Conservation (phyloP, 306 rosid species). For the Canavalia ensiformis region DNA sequence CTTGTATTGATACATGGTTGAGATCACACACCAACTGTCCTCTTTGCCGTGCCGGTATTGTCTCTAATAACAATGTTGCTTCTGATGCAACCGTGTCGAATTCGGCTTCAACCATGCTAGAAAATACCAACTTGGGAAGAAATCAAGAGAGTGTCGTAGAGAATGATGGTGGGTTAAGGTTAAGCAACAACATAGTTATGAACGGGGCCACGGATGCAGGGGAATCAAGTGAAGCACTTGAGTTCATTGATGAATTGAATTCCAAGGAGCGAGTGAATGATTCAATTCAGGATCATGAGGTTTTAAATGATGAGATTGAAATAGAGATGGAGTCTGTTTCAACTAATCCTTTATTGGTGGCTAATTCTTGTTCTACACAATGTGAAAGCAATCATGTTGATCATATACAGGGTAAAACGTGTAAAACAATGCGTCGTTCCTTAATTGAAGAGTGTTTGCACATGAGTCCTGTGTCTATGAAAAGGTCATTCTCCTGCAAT, state of each 20-base stretch:
- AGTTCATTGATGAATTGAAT: conserved; percentile 34
- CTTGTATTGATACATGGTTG: conserved; percentile 79
- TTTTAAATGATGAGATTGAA: neutral
- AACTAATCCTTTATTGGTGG: neutral
- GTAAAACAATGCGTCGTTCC: conserved; percentile 47
- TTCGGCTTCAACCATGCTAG: conserved; percentile 46
- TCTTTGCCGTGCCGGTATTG: conserved; percentile 68
- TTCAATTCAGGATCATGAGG: neutral
- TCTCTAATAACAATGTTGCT: conserved; percentile 36
- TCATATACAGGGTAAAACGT: neutral
- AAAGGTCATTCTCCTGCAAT: conserved; percentile 61
- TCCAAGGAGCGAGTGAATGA: conserved; percentile 40
- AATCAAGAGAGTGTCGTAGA: conserved; percentile 55
- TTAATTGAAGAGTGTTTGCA: conserved; percentile 59
- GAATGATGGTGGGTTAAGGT: conserved; percentile 43
- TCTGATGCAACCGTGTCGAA: conserved; percentile 34
- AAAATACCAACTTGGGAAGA: conserved; percentile 28
- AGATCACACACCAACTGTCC: conserved; percentile 82
- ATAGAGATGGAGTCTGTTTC: conserved; percentile 6
- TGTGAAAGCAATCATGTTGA: conserved; percentile 4
- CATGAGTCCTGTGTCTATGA: conserved; percentile 67
- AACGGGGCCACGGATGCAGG: conserved; percentile 27
- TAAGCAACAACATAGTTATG: conserved; percentile 24
- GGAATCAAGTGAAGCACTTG: conserved; percentile 53
- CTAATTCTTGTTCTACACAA: neutral